Base-by-base conservation (phyloP, 2,329 filamentous ascomycete genomes). In the Fusarium lyarnte region DNA sequence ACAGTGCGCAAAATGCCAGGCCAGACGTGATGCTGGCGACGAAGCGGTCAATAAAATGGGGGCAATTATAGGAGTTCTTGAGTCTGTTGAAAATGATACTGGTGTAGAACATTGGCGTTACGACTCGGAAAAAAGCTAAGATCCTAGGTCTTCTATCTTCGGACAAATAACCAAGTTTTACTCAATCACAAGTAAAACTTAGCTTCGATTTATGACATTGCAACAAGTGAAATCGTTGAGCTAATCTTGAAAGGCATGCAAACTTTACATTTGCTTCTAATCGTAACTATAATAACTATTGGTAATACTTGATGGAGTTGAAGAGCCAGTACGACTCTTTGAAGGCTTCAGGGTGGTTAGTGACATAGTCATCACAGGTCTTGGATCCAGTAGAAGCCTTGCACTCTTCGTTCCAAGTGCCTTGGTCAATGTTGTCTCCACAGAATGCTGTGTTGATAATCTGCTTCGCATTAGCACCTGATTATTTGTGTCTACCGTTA, bases 381-480 rank as follows among this genome's bases (percentile, higher is more conserved):
- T 81, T 70, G 0, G 88, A 91, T 66, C 54, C 49, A 13, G 70
- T 73, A 21, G 55, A 58, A 29, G 53, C 52, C 42, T 36, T 55
- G 66, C 72, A 74, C 9, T 65, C 57, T 21, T 52, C 47, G 31
- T 73, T 39, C 72, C 72, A 74, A 19, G 51, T 64, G 3, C n/a
- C 39, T 33, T 73, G 63, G 9, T 63, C 47, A 9, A 74, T 71
- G 21, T 73, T 74, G 75, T 91, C 88, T 23, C 94, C 94, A 81
- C 94, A 97, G 78, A 95, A 92, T 1, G 91, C 91, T 0, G 90
- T 94, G 81, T 94, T 89, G 79, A 94, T 90, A 52, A 74, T 66
- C 63, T 66, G 2, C 4, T 2, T 31, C 3, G 3, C 6, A n/a
- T 65, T 58, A 66, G 43, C 27, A 8, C 14, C 3, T 1, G 25